A percentile compares a stretch with the other conserved stretches of the same genome.
Conservation (phyloP, 495 filamentous ascomycete species). For the Aspergillus avenaceus region DNA sequence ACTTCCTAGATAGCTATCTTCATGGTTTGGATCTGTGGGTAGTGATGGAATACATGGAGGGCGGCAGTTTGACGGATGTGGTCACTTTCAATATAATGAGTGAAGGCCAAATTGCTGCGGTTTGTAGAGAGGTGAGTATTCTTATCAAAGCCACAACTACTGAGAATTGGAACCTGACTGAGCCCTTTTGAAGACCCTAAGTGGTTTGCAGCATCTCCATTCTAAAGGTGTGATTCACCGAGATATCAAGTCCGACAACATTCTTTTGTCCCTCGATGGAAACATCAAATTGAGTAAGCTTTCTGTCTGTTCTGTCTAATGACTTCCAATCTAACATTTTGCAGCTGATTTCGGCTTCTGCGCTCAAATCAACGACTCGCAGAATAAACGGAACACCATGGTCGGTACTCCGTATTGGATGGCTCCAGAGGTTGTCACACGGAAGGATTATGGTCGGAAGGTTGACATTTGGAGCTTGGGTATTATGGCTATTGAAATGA, state of each 20-base stretch:
- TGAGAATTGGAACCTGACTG: background rate
- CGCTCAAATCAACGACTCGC: conserved; percentile 95
- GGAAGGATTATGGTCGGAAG: conserved; percentile 97
- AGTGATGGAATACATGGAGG: conserved; percentile 99
- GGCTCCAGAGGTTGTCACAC: conserved; percentile 95
- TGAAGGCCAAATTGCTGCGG: conserved; percentile 92
- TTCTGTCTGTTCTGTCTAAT: background rate
- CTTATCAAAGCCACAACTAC: background rate
- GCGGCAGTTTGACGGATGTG: conserved; percentile 93
- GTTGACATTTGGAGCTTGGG: conserved; percentile 98
- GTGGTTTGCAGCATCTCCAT: conserved; percentile 90
- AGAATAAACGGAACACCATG: conserved; percentile 98
- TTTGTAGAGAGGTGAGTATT: conserved; percentile 75
- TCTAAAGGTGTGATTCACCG: conserved; percentile 97
- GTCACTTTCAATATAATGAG: conserved; percentile 99
- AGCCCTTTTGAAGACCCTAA: conserved; percentile 59
- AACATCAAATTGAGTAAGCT: conserved; percentile 95
- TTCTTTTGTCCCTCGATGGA: conserved; percentile 88
- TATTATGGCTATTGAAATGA: conserved; percentile 99
- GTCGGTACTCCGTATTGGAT: conserved; percentile 99
- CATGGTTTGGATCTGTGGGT: conserved; percentile 91
- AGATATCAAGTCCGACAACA: conserved; percentile 99
- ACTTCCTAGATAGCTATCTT: conserved; percentile 95
- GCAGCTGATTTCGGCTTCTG: conserved; percentile 98
- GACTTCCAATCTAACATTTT: conserved; percentile 27